phyloP scores from a whole-genome alignment of 257 asterid species.

The Rubia yunnanensis region DNA sequence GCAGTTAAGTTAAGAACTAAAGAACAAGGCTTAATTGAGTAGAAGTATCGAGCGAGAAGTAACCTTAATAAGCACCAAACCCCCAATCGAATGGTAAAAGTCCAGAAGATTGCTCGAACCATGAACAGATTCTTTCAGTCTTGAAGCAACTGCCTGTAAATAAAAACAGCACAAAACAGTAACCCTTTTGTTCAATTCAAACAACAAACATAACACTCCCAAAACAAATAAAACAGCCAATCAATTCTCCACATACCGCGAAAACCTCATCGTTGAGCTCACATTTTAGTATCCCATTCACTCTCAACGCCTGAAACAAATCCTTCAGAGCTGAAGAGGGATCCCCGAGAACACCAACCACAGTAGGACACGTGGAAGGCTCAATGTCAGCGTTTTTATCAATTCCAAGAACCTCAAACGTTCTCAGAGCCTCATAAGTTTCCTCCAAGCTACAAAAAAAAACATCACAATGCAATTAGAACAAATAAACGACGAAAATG shows the following conservation, averaged over 20 bases:
- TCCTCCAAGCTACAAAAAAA: constrained; percentile 56
- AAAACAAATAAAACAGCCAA: constrained; percentile 6
- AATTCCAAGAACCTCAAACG: constrained; percentile 78
- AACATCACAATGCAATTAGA: background rate
- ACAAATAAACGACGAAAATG: background rate
- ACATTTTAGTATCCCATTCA: constrained; percentile 62
- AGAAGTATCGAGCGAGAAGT: background rate
- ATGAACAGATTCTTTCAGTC: constrained; percentile 45
- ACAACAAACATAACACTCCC: background rate
- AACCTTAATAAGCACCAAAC: constrained; percentile 74
- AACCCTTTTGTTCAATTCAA: background rate
- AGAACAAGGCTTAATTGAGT: background rate
- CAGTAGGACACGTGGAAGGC: constrained; percentile 51
- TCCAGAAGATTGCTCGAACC: constrained; percentile 62
- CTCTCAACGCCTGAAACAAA: constrained; percentile 57
- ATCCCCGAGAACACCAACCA: constrained; percentile 44
- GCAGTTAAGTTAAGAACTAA: too few relatives aligned
- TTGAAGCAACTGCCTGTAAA: constrained; percentile 53
- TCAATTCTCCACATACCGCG: constrained; percentile 33
- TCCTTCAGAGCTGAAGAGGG: constrained; percentile 54
- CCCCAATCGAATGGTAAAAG: constrained; percentile 60
- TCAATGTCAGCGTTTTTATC: constrained; percentile 39
- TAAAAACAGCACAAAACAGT: constrained; percentile 6
- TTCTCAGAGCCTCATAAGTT: constrained; percentile 69
- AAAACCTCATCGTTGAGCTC: constrained; percentile 44